These are phyloP conservation scores for Terfezia claveryi DNA, from an alignment of 495 filamentous ascomycete genomes.

Conservation along the genomic window DNA sequence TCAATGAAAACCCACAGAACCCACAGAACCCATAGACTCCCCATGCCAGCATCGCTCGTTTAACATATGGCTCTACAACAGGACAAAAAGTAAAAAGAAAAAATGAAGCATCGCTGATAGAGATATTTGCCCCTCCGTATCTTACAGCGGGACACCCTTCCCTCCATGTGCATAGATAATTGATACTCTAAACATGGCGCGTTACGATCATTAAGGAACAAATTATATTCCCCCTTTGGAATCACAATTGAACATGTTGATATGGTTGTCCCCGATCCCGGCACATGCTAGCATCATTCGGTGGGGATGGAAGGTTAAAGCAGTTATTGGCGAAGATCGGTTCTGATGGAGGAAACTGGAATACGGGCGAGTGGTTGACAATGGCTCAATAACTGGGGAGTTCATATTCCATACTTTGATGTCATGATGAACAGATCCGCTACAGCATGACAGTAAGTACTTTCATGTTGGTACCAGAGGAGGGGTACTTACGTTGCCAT, in stretches of 20 bases:
- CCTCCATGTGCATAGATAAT: too few relatives aligned
- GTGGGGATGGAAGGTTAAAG: slow-evolving; percentile 88
- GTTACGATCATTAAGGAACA: background rate
- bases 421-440: slow-evolving; percentile 66
- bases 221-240: slow-evolving; percentile 17
- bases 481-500: slow-evolving; percentile 40
- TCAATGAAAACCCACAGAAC: too few relatives aligned
- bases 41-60: too few relatives aligned
- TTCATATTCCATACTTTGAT: slow-evolving; percentile 76
- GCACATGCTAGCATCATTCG: slow-evolving; percentile 75
- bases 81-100: too few relatives aligned
- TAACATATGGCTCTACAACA: too few relatives aligned
- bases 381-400: slow-evolving; percentile 22
- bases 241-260: slow-evolving; percentile 49
- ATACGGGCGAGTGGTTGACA: slow-evolving; percentile 70
- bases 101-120: too few relatives aligned
- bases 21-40: too few relatives aligned
- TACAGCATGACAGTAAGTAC: slow-evolving; percentile 16
- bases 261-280: slow-evolving; percentile 45
- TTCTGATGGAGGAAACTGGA: slow-evolving; percentile 65
- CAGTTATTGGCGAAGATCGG: slow-evolving; percentile 55
- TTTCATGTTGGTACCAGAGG: background rate
- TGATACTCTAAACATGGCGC: too few relatives aligned
- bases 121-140: too few relatives aligned
- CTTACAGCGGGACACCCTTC: too few relatives aligned